phyloP scores from a whole-genome alignment of 208 protist genomes.

The Trypanosoma lewisi region DNA sequence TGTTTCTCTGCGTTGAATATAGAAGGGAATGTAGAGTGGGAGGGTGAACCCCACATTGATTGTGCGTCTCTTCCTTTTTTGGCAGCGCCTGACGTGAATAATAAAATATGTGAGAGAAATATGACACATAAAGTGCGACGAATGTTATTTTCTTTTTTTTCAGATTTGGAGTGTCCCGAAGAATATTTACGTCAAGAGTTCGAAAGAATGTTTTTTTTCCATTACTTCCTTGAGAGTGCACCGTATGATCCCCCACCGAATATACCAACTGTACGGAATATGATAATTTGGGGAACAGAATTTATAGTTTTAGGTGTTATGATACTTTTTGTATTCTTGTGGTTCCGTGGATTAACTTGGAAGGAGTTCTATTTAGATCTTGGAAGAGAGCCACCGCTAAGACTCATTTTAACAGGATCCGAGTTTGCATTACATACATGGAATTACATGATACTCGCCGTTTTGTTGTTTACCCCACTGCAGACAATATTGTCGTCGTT shows the following conservation, averaged over 20 bases:
- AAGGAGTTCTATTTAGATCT: constrained; percentile 45
- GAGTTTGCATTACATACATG: constrained; percentile 61
- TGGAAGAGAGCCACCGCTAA: constrained; percentile 36
- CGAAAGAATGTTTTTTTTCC: constrained; percentile 27
- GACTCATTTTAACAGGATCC: constrained; percentile 55
- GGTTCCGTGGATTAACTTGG: constrained; percentile 35
- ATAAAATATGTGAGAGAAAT: neutral
- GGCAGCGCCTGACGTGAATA: neutral
- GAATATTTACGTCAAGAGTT: constrained; percentile 43
- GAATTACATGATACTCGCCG: constrained; percentile 60
- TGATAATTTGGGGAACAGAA: constrained; percentile 28
- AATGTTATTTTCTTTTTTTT: constrained; percentile 24
- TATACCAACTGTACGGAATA: constrained; percentile 32
- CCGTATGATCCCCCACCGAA: constrained; percentile 20
- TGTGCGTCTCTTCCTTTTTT: neutral
- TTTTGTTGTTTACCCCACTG: constrained; percentile 37
- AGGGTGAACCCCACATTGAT: neutral
- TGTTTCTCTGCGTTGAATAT: neutral
- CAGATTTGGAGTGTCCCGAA: constrained; percentile 39
- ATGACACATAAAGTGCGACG: neutral
- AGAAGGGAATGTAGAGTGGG: neutral
- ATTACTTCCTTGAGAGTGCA: constrained; percentile 33
- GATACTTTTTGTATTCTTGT: constrained; percentile 40
- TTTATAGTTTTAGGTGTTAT: constrained; percentile 29
- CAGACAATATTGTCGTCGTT: constrained; percentile 58